Evolutionary conservation across 2,329 filamentous ascomycete genomes (phyloP).

Genomic region (Aureobasidium mangrovei): DNA sequence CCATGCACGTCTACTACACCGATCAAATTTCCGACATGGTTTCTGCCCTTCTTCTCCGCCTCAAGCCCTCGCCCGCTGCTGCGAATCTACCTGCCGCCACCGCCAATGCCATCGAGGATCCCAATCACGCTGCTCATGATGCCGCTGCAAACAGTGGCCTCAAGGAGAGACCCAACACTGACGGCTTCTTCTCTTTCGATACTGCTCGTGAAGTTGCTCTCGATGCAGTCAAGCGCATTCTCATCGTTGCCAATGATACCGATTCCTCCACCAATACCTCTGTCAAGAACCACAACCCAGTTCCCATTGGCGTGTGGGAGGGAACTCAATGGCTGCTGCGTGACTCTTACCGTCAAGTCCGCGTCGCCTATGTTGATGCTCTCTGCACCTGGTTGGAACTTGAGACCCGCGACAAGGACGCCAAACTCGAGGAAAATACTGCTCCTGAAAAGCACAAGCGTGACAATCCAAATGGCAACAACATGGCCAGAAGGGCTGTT

Average conservation of each 20-base stretch:
- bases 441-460: conserved; percentile 33
- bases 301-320: conserved; percentile 82
- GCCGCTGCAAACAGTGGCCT: conserved; percentile 41
- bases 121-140: conserved; percentile 39
- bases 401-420: conserved; percentile 25
- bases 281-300: conserved; percentile 49
- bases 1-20: conserved; percentile 92
- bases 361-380: conserved; percentile 77
- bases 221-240: conserved; percentile 69
- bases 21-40: conserved; percentile 97
- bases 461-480: conserved; percentile 24
- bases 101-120: conserved; percentile 44
- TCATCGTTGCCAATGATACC: conserved; percentile 62
- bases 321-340: conserved; percentile 89
- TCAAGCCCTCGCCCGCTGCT: conserved; percentile 52
- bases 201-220: conserved; percentile 58
- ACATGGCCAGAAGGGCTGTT: conserved; percentile 52
- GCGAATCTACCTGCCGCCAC: conserved; percentile 12
- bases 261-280: conserved; percentile 43
- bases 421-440: conserved; percentile 13
- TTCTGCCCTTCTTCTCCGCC: conserved; percentile 63
- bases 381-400: conserved; percentile 65
- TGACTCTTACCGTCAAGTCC: conserved; percentile 67
- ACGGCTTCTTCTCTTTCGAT: conserved; percentile 55
- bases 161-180: conserved; percentile 44